Conservation (phyloP, 1,139 yeast species). For the Spathaspora jeffriesii region DNA sequence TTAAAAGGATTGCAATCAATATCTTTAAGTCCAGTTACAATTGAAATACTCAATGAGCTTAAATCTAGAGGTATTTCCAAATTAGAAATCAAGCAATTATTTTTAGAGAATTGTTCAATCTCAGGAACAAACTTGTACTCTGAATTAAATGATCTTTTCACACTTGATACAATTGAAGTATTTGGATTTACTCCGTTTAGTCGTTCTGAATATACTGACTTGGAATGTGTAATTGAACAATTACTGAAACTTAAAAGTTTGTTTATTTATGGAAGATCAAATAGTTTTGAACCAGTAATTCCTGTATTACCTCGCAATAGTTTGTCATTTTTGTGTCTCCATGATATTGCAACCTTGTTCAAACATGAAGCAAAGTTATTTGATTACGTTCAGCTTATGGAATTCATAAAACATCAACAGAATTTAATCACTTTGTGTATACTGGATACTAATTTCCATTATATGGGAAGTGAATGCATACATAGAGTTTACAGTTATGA, state of each 20-base stretch:
- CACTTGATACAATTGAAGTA: neutral
- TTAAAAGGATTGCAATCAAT: neutral
- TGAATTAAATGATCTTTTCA: neutral
- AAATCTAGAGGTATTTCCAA: neutral
- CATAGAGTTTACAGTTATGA: neutral
- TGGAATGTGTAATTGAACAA: neutral
- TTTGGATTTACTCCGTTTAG: neutral
- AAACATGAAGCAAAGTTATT: neutral
- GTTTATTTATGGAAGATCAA: neutral
- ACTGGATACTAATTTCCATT: neutral
- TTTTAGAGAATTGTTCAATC: neutral
- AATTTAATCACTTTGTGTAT: neutral
- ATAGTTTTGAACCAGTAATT: neutral
- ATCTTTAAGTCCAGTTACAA: neutral
- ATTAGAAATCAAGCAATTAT: neutral
- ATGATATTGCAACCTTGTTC: neutral
- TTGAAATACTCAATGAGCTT: neutral
- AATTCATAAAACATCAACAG: neutral
- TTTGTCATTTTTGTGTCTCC: neutral
- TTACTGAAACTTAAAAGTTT: neutral
- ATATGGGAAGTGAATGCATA: neutral
- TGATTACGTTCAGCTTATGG: neutral
- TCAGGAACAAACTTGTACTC: neutral
- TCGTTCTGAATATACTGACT: neutral
- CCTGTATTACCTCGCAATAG: neutral